Evolutionary conservation across 495 filamentous ascomycete species (phyloP).

Genomic region (Neurospora sp.): DNA sequence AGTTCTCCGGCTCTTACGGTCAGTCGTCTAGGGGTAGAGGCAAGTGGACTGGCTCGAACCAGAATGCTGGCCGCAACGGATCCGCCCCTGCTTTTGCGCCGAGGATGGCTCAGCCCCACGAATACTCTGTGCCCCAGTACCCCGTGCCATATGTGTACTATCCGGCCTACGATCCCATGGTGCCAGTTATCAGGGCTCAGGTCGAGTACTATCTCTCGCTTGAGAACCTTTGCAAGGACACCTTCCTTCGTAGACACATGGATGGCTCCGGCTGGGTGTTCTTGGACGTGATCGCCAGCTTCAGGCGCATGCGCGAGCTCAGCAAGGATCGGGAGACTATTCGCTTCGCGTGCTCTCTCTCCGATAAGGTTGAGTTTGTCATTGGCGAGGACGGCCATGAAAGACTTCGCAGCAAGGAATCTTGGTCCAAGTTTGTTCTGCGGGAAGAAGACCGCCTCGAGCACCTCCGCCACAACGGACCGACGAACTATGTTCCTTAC

Average conservation of each 20-base stretch:
- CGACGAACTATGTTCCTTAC: conserved; percentile 11
- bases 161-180: conserved; percentile 10
- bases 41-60: conserved; percentile 12
- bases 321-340: conserved; percentile 58
- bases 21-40: conserved; percentile 17
- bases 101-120: conserved; percentile 9
- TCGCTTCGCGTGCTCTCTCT: conserved; percentile 60
- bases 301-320: conserved; percentile 72
- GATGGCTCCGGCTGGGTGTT: conserved; percentile 89
- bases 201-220: conserved; percentile 96
- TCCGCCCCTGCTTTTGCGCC: conserved; percentile 10
- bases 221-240: conserved; percentile 92
- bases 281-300: conserved; percentile 62
- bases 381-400: conserved; percentile 64
- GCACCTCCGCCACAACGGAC: conserved; percentile 32
- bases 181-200: conserved; percentile 42
- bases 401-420: conserved; percentile 63
- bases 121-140: conserved; percentile 12
- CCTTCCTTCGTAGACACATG: conserved; percentile 83
- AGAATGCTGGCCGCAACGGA: conserved; percentile 9
- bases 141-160: conserved; percentile 9
- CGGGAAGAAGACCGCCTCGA: conserved; percentile 40
- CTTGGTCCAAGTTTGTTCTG: conserved; percentile 77
- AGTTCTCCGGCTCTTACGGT: conserved; percentile 12
- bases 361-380: conserved; percentile 59